Percentiles rank a stretch among this genome's conserved stretches.
phyloP scores from a whole-genome alignment of 371 early-diverging fungal species.

The Entomophthora muscae region DNA sequence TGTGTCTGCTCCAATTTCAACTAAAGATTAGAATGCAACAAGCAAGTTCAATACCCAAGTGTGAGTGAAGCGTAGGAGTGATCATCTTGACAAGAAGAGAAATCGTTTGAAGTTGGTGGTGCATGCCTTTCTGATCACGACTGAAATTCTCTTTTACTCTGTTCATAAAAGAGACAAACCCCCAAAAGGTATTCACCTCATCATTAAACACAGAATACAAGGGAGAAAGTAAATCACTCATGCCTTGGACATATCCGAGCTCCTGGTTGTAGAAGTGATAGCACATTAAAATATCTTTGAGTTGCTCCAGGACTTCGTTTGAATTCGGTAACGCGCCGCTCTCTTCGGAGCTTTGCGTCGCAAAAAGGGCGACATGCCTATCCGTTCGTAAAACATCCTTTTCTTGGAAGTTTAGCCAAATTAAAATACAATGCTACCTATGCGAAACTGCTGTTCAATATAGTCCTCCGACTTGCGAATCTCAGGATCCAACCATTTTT shows the following conservation, averaged over 20 bases:
- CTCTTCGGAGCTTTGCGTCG: conserved; percentile 22
- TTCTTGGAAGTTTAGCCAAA: conserved; percentile 22
- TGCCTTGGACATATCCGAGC: conserved; percentile 86
- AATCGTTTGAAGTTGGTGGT: conserved; percentile 54
- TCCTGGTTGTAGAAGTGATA: conserved; percentile 42
- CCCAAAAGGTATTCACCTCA: conserved; percentile 85
- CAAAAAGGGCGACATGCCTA: conserved; percentile 57
- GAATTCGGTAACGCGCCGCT: conserved; percentile 15
- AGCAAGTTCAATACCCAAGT: conserved; percentile 29
- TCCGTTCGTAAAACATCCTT: conserved; percentile 92
- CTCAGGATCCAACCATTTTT: conserved; percentile 53
- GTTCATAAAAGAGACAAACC: conserved; percentile 78
- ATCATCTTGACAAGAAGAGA: conserved; percentile 57
- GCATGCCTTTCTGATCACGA: conserved; percentile 80
- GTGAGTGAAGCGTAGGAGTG: conserved; percentile 57
- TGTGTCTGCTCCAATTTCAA: conserved; percentile 56
- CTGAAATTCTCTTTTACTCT: conserved; percentile 63
- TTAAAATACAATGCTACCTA: conserved; percentile 25
- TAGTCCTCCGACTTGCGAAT: conserved; percentile 34
- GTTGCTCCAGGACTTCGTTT: conserved; percentile 52
- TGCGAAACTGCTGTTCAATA: conserved; percentile 63
- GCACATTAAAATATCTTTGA: conserved; percentile 77
- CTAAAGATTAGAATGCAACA: conserved; percentile 15
- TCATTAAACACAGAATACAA: conserved; percentile 69
- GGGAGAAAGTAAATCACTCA: conserved; percentile 85